Evolutionary conservation across 169 alveolate genomes (phyloP).

Genomic region (Babesia caballi): DNA sequence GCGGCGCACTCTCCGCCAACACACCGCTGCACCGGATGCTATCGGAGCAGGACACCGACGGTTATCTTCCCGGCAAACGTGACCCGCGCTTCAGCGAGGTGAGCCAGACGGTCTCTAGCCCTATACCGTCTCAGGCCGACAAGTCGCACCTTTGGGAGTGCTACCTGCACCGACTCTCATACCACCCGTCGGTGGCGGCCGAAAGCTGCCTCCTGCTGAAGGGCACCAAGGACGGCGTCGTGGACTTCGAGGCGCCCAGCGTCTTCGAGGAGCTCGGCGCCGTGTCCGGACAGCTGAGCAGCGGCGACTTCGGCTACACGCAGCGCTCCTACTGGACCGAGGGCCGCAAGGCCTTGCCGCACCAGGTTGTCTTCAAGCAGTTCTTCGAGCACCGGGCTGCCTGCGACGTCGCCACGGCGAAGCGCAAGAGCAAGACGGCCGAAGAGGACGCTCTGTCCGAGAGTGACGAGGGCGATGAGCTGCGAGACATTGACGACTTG

Average conservation of each 20-base stretch:
- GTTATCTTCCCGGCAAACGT: neutral
- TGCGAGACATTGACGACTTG: neutral
- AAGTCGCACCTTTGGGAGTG: slow-evolving; percentile 20
- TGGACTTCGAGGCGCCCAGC: slow-evolving; percentile 5
- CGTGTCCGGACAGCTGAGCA: slow-evolving; percentile 25
- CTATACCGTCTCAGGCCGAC: neutral
- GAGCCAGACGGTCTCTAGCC: neutral
- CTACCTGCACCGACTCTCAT: neutral
- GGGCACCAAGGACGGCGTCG: neutral
- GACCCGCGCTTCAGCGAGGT: slow-evolving; percentile 7
- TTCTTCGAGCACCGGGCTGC: slow-evolving; percentile 10
- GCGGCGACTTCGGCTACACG: slow-evolving; percentile 42
- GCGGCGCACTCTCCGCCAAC: slow-evolving; percentile 6
- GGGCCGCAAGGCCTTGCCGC: slow-evolving; percentile 24
- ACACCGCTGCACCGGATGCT: neutral
- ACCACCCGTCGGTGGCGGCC: slow-evolving; percentile 7
- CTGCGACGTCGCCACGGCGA: neutral
- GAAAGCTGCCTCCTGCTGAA: neutral
- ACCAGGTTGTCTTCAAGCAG: slow-evolving; percentile 47
- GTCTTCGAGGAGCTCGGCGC: slow-evolving; percentile 48
- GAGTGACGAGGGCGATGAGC: neutral
- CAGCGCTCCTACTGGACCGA: slow-evolving; percentile 44
- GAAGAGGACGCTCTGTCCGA: neutral
- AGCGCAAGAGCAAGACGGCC: neutral
- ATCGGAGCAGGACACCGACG: neutral